A percentile compares a stretch with the other conserved stretches of the same genome.
These are phyloP conservation scores for Canna indica DNA, from an alignment of 176 grass and related monocot genomes.

Conservation along the genomic window DNA sequence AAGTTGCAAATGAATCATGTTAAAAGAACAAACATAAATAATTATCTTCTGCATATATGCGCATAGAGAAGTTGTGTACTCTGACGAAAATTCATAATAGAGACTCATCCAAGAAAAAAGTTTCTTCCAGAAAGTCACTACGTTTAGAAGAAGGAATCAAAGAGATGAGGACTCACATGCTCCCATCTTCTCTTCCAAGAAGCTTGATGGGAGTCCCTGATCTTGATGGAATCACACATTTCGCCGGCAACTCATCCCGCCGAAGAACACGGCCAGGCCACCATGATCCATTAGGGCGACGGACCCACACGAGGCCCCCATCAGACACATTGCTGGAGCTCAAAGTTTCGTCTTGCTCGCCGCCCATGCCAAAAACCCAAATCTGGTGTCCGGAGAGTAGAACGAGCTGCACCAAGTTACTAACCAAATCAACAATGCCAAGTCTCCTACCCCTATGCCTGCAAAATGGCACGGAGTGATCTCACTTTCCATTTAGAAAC, in stretches of 20 bases:
- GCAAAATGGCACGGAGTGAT: not conserved
- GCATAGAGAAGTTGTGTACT: not conserved
- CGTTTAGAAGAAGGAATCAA: slow-evolving; percentile 10
- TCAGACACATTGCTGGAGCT: slow-evolving; percentile 44
- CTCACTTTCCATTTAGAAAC: not conserved
- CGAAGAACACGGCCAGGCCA: slow-evolving; percentile 85
- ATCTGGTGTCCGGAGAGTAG: not conserved
- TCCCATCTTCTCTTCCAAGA: slow-evolving; percentile 81
- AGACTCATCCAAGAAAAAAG: not conserved
- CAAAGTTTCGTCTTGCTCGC: slow-evolving; percentile 30
- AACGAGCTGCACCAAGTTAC: not conserved
- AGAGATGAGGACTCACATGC: slow-evolving; percentile 52
- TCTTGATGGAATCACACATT: slow-evolving; percentile 48
- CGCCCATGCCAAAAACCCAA: slow-evolving; percentile 11
- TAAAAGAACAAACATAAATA: not conserved
- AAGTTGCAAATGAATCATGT: no score
- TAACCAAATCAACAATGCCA: not conserved
- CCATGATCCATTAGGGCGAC: slow-evolving; percentile 96
- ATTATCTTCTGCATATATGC: not conserved
- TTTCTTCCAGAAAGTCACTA: not conserved
- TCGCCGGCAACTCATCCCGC: slow-evolving; percentile 53
- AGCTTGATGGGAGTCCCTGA: slow-evolving; percentile 93
- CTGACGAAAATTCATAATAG: not conserved
- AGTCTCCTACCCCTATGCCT: not conserved
- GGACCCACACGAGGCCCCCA: slow-evolving; percentile 90